Evolutionary conservation across 2,329 filamentous ascomycete species (phyloP).

Genomic region (Sarocladium kiliense): DNA sequence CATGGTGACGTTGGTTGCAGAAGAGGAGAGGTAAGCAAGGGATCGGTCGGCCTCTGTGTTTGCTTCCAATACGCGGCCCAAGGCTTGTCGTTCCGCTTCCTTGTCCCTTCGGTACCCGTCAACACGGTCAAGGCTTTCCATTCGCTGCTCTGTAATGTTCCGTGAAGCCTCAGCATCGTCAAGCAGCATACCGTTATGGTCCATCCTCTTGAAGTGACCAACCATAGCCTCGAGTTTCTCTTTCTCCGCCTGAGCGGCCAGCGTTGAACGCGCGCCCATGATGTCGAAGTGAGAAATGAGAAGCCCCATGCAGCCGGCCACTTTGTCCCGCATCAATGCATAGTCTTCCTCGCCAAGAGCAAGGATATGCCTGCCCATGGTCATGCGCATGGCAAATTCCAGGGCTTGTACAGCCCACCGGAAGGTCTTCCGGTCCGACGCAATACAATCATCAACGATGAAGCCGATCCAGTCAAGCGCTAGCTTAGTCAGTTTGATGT

Average conservation of each 20-base stretch:
- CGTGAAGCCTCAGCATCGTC: constrained; percentile 83
- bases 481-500: constrained; percentile 86
- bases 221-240: constrained; percentile 77
- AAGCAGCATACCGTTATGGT: constrained; percentile 60
- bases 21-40: constrained; percentile 87
- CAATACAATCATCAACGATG: constrained; percentile 93
- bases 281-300: constrained; percentile 99
- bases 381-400: constrained; percentile 97
- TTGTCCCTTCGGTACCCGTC: constrained; percentile 75
- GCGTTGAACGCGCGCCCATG: constrained; percentile 89
- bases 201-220: constrained; percentile 70
- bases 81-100: constrained; percentile 77
- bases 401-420: constrained; percentile 94
- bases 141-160: constrained; percentile 69
- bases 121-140: constrained; percentile 67
- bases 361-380: constrained; percentile 86
- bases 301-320: constrained; percentile 94
- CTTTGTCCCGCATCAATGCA: constrained; percentile 73
- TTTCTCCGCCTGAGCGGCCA: constrained; percentile 91
- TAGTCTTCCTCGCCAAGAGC: constrained; percentile 87
- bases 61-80: constrained; percentile 84
- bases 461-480: constrained; percentile 97
- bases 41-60: constrained; percentile 95
- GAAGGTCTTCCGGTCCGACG: constrained; percentile 92
- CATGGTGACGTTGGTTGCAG: constrained; percentile 89